Percentiles rank a stretch among this genome's conserved stretches.
These are phyloP conservation scores for Stachybotrys chlorohalonatus DNA, from an alignment of 2,329 filamentous ascomycete species.

Conservation along the genomic window DNA sequence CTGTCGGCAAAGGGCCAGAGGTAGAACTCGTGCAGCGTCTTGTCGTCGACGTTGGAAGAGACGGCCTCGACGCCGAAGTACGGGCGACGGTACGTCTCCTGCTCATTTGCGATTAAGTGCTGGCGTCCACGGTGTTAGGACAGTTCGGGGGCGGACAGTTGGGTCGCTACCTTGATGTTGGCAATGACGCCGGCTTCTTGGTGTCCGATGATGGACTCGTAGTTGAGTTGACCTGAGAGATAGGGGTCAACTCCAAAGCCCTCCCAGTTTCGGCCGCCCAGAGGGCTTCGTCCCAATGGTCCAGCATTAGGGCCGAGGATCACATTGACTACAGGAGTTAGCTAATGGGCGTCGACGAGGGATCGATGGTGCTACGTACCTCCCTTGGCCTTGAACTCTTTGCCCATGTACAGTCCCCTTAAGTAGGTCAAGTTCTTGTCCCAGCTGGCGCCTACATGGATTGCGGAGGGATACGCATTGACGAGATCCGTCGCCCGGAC, in stretches of 20 bases:
- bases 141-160: too few relatives aligned
- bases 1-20: conserved; percentile 58
- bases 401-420: conserved; percentile 42
- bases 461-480: conserved; percentile 36
- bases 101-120: conserved; percentile 54
- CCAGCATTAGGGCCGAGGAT: conserved; percentile 64
- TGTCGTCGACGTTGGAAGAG: conserved; percentile 56
- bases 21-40: conserved; percentile 56
- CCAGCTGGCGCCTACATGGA: conserved; percentile 43
- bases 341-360: background rate
- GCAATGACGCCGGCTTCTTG: conserved; percentile 74
- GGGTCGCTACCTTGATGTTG: conserved; percentile 48
- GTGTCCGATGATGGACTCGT: conserved; percentile 65
- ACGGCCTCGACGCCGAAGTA: conserved; percentile 39
- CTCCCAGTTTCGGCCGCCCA: conserved; percentile 69
- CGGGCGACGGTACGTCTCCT: conserved; percentile 39
- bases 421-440: conserved; percentile 42
- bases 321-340: conserved; percentile 44
- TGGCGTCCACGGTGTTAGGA: conserved; percentile 1
- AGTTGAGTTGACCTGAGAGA: conserved; percentile 60
- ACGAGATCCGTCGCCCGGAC: conserved; percentile 38
- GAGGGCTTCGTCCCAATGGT: conserved; percentile 59
- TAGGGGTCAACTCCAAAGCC: conserved; percentile 64
- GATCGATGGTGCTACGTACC: conserved; percentile 29
- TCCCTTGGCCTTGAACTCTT: conserved; percentile 47